phyloP scores from a whole-genome alignment of 2,329 filamentous ascomycete species.

The Calonectria naviculata region DNA sequence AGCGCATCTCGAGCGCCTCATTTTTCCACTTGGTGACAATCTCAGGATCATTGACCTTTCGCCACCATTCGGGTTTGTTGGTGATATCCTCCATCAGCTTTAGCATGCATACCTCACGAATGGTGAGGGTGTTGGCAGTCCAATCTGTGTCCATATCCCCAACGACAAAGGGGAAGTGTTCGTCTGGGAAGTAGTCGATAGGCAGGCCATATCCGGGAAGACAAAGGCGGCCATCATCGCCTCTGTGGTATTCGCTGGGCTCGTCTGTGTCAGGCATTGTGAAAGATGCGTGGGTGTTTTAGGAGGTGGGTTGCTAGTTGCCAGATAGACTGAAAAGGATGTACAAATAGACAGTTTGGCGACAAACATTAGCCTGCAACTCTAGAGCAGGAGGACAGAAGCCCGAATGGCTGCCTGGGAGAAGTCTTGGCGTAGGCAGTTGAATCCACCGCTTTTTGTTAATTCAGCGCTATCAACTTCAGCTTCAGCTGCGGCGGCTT shows the following conservation, averaged over 20 bases:
- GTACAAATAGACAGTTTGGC: not conserved
- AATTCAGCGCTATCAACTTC: not conserved
- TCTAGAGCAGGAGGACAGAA: not conserved
- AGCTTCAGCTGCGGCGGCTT: not conserved
- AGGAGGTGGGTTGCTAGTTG: not conserved
- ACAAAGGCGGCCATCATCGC: not conserved
- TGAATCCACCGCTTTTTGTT: not conserved
- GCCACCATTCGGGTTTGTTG: slow-evolving; percentile 50
- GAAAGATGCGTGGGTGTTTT: not conserved
- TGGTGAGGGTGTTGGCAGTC: slow-evolving; percentile 40
- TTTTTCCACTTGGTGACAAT: slow-evolving; percentile 43
- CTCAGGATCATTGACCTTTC: slow-evolving; percentile 40
- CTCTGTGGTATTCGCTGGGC: not conserved
- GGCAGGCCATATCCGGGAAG: slow-evolving; percentile 44
- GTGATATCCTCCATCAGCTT: slow-evolving; percentile 46
- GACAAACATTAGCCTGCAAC: not conserved
- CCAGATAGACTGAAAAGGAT: too few species aligned
- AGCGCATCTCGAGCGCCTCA: slow-evolving; percentile 44
- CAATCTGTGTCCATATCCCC: slow-evolving; percentile 20
- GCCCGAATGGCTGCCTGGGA: not conserved
- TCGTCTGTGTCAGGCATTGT: slow-evolving; percentile 6
- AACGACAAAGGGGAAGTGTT: slow-evolving; percentile 36
- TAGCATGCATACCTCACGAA: slow-evolving; percentile 48
- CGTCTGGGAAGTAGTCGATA: slow-evolving; percentile 18
- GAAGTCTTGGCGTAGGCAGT: not conserved